Percentiles rank a stretch among this genome's conserved stretches.
phyloP scores from a whole-genome alignment of 1,284 basidiomycete species.

The Puccinia hordei region DNA sequence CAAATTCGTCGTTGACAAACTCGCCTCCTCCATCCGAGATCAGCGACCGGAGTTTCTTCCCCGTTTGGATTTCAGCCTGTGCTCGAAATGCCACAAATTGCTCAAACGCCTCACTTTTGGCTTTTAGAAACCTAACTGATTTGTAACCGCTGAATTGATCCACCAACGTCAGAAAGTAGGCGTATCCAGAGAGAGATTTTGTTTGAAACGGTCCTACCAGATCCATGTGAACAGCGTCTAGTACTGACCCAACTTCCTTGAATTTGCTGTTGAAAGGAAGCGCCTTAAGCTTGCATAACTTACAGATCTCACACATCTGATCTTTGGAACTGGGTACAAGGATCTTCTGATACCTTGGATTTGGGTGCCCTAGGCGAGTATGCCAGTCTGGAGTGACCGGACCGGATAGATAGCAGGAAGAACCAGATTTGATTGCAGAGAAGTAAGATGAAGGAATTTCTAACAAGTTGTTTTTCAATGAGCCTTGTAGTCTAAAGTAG shows the following conservation, averaged over 20 bases:
- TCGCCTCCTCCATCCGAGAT: not conserved
- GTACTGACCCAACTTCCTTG: not conserved
- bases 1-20: not conserved
- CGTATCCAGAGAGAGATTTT: not conserved
- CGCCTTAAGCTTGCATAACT: not conserved
- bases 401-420: not conserved
- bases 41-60: not conserved
- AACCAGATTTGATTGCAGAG: not conserved
- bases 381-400: not conserved
- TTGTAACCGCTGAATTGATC: not conserved
- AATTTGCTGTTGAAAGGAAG: not conserved
- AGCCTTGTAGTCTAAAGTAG: not conserved
- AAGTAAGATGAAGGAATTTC: not conserved
- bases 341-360: not conserved
- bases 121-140: not conserved
- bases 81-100: not conserved
- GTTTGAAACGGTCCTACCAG: not conserved
- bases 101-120: not conserved
- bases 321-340: not conserved
- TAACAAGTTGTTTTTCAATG: not conserved
- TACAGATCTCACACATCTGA: not conserved
- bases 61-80: not conserved
- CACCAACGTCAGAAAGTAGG: conserved; percentile 3
- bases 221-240: conserved; percentile 12
- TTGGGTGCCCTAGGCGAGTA: not conserved